These are phyloP conservation scores for Acanthochlamys bracteata DNA, from an alignment of 106 monocot genomes.

Conservation along the genomic window DNA sequence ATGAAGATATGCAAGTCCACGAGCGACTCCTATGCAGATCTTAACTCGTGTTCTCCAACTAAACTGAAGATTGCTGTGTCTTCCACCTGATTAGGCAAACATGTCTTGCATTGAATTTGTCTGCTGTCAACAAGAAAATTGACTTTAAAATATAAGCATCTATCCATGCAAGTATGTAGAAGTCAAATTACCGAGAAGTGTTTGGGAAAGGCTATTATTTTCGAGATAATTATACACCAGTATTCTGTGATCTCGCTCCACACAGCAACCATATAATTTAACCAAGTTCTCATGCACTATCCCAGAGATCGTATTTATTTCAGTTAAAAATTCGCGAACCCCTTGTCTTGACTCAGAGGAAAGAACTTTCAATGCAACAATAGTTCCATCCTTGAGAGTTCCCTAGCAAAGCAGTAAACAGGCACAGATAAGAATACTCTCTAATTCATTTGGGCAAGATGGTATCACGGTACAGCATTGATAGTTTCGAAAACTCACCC, in stretches of 20 bases:
- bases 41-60: conserved; percentile 50
- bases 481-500: conserved; percentile 15
- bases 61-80: conserved; percentile 38
- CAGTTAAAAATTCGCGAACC: conserved; percentile 52
- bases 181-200: conserved; percentile 52
- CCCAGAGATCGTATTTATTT: conserved; percentile 46
- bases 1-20: conserved; percentile 69
- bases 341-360: conserved; percentile 64
- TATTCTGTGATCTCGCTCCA: conserved; percentile 49
- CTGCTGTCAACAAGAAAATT: neutral
- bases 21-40: conserved; percentile 58
- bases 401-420: conserved; percentile 29
- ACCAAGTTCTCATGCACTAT: conserved; percentile 71
- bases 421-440: neutral
- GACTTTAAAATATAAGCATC: neutral
- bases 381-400: conserved; percentile 55
- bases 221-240: conserved; percentile 67
- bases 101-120: neutral
- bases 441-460: neutral
- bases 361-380: conserved; percentile 60
- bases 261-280: conserved; percentile 52
- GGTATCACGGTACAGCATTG: neutral
- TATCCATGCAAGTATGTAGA: neutral
- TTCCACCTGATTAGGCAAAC: conserved; percentile 26
- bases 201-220: conserved; percentile 78